Evolutionary conservation across 75 land plant genomes (phyloP), one percentile per base, ranked within the genome.

Genomic region (Cryptomeria japonica): DNA sequence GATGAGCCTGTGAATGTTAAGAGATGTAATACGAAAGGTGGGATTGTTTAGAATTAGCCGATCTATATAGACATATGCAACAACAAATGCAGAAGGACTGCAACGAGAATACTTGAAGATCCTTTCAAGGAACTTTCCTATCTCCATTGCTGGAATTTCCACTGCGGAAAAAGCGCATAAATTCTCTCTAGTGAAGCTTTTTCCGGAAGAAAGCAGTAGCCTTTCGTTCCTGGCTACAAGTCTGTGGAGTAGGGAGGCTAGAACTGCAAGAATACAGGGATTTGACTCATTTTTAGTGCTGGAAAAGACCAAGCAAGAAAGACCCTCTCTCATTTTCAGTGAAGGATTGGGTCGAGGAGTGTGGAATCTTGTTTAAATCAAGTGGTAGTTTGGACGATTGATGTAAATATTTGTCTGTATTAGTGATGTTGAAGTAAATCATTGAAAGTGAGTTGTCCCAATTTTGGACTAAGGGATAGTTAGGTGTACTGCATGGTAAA

Each of bases 71-170:
- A 87, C 89, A 88, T 89, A 93, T 82, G 92, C 92, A 42, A 90
- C 92, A 28, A 93, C 93, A 64, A 87, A 93, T 88, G 91, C 91
- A 13, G 92, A 89, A 38, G 92, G 93, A 87, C 91, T 91, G 88
- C 94, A 93, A 44, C 88, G 83, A 86, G 94, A 91, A 82, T 90
- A 93, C 76, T 61, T 87, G 90, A 91, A 89, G 51, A 93, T 93
- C 87, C 92, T 87, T 84, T 91, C 91, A 68, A 93, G 38, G 80
- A 88, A 93, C 82, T 70, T 84, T 37, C 85, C 86, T 25, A 93
- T 83, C 84, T 86, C 85, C 49, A 93, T 93, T 22, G 61, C 42
- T n/a, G 94, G 94, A 36, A 77, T 19, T 77, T 77, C 42, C 38
- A 5, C 14, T 37, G 80, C 80, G 16, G 80, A 77, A 42, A 77